phyloP scores from a whole-genome alignment of 2,329 filamentous ascomycete genomes.

The Cladosporium sp. region DNA sequence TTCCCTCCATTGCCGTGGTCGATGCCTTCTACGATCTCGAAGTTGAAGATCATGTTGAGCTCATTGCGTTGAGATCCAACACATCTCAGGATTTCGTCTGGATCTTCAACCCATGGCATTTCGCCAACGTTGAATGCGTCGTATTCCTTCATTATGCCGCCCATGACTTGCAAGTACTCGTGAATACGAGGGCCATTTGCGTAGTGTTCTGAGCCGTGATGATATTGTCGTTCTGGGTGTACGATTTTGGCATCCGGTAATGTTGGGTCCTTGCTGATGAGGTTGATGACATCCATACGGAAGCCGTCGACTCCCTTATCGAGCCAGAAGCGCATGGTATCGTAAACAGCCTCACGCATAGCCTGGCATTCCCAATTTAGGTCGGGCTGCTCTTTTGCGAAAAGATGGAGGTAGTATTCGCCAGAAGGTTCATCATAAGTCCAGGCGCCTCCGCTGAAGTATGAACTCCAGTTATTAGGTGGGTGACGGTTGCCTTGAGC shows the following conservation, averaged over 20 bases:
- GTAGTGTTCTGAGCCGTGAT: slow-evolving; percentile 16
- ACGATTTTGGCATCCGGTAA: slow-evolving; percentile 23
- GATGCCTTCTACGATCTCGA: slow-evolving; percentile 52
- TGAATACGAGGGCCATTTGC: slow-evolving; percentile 38
- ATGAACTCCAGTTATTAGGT: slow-evolving; percentile 69
- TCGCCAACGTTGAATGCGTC: slow-evolving; percentile 48
- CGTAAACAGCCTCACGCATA: slow-evolving; percentile 64
- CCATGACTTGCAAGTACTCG: slow-evolving; percentile 44
- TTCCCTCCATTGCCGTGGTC: slow-evolving; percentile 40
- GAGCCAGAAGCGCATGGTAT: slow-evolving; percentile 64
- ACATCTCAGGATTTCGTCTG: slow-evolving; percentile 45
- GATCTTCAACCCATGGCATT: slow-evolving; percentile 42
- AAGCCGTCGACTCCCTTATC: slow-evolving; percentile 57
- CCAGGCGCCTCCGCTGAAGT: slow-evolving; percentile 58
- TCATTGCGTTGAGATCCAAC: slow-evolving; percentile 52
- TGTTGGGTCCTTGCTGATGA: slow-evolving; percentile 24
- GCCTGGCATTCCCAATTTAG: slow-evolving; percentile 76
- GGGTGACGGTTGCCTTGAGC: slow-evolving; percentile 58
- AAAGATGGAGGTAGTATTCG: slow-evolving; percentile 75
- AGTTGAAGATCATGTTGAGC: slow-evolving; percentile 67
- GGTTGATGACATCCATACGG: slow-evolving; percentile 29
- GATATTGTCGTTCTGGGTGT: slow-evolving; percentile 16
- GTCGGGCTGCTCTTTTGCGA: slow-evolving; percentile 72
- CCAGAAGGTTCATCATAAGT: slow-evolving; percentile 65
- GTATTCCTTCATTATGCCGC: slow-evolving; percentile 41